phyloP scores from a whole-genome alignment of 371 early-diverging fungal genomes.

The Mortierella sp. region DNA sequence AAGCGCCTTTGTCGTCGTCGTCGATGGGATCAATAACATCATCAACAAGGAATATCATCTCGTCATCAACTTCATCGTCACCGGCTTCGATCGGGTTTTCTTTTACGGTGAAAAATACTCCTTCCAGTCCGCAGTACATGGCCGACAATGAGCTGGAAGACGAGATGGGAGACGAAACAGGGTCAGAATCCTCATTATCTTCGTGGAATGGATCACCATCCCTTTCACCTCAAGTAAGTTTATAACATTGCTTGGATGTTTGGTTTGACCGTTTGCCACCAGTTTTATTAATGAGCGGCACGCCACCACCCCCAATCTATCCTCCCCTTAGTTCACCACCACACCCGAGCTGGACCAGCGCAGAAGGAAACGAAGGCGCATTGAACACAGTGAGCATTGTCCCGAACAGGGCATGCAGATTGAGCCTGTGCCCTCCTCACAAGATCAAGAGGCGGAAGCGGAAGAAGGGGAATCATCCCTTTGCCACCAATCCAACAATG shows the following conservation, averaged over 20 bases:
- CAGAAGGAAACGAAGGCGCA: slow-evolving; percentile 3
- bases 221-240: slow-evolving; percentile 3
- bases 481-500: not conserved
- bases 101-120: not conserved
- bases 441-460: not conserved
- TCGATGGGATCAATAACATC: not conserved
- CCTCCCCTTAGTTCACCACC: not conserved
- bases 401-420: not conserved
- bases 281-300: not conserved
- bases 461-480: not conserved
- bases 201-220: slow-evolving; percentile 1
- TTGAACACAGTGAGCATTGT: not conserved
- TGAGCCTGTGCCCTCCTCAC: not conserved
- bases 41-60: not conserved
- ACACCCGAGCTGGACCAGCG: not conserved
- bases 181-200: not conserved
- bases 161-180: not conserved
- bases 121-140: slow-evolving; percentile 14
- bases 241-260: not conserved
- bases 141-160: slow-evolving; percentile 11
- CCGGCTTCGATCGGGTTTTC: not conserved
- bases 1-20: not conserved
- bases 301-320: too few relatives aligned
- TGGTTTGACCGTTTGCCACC: slow-evolving; percentile 11
- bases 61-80: not conserved